Conservation (phyloP, 306 rosid genomes). For the Castanopsis chinensis region DNA sequence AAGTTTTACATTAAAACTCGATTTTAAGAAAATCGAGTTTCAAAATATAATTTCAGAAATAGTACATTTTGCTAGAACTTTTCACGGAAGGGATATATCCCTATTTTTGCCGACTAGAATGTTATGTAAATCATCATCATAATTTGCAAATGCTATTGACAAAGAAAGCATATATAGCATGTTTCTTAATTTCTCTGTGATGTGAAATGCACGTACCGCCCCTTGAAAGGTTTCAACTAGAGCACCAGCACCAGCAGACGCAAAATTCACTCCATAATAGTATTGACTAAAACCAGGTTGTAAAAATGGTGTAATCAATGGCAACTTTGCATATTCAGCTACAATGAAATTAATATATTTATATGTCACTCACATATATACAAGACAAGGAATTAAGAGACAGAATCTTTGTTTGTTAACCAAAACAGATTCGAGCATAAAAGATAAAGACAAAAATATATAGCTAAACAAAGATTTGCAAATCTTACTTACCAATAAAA, state of each 20-base stretch:
- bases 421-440: conserved; percentile 26
- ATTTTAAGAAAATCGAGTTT: too few relatives aligned
- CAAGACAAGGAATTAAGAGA: conserved; percentile 9
- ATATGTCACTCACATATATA: neutral
- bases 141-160: neutral
- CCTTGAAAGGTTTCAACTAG: conserved; percentile 76
- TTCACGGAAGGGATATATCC: too few relatives aligned
- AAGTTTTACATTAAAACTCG: too few relatives aligned
- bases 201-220: conserved; percentile 45
- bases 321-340: conserved; percentile 82
- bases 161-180: neutral
- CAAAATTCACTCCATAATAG: conserved; percentile 75
- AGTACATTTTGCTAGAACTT: too few relatives aligned
- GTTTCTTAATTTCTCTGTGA: neutral
- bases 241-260: conserved; percentile 90
- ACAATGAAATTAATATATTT: neutral
- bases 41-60: too few relatives aligned
- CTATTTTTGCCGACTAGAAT: neutral
- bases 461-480: conserved; percentile 10
- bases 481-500: conserved; percentile 66
- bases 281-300: conserved; percentile 51
- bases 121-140: neutral
- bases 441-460: conserved; percentile 14
- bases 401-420: conserved; percentile 33
- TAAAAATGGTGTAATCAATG: conserved; percentile 66